Conservation (phyloP, 2,329 filamentous ascomycete species). For the Microdochium trichocladiopsis region DNA sequence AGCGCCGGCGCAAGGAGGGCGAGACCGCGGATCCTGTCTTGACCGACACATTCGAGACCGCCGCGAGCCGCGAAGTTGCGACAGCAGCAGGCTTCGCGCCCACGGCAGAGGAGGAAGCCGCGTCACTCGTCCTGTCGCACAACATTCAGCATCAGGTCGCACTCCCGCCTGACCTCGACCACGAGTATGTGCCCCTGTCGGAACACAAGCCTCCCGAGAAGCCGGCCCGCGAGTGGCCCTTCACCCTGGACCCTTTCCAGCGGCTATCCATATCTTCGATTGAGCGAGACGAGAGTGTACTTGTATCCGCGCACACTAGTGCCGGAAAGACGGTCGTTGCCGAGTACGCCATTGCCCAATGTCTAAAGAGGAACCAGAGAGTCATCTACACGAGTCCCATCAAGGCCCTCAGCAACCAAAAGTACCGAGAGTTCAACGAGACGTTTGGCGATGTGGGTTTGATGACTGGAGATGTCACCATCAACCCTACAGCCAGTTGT, state of each 20-base stretch:
- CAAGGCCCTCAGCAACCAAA: constrained; percentile 97
- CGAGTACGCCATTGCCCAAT: constrained; percentile 96
- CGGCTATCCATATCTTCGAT: constrained; percentile 92
- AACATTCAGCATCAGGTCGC: constrained; percentile 99
- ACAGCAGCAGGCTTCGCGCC: constrained; percentile 62
- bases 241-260: constrained; percentile 96
- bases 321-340: constrained; percentile 98
- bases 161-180: constrained; percentile 86
- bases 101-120: constrained; percentile 53
- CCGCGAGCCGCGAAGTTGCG: constrained; percentile 84
- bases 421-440: constrained; percentile 91
- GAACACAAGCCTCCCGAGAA: constrained; percentile 85
- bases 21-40: constrained; percentile 71
- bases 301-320: constrained; percentile 95
- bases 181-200: constrained; percentile 91
- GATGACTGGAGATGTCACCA: constrained; percentile 98
- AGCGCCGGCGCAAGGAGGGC: constrained; percentile 54
- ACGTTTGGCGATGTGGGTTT: constrained; percentile 95
- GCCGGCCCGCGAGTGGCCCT: constrained; percentile 78
- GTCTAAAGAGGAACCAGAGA: constrained; percentile 92
- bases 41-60: constrained; percentile 91
- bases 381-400: constrained; percentile 99
- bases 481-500: constrained; percentile 96
- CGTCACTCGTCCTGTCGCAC: constrained; percentile 79
- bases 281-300: constrained; percentile 88